Percentiles rank a stretch among this genome's conserved stretches.
Conservation (phyloP, 2,329 filamentous ascomycete species). For the Claviceps monticola region DNA sequence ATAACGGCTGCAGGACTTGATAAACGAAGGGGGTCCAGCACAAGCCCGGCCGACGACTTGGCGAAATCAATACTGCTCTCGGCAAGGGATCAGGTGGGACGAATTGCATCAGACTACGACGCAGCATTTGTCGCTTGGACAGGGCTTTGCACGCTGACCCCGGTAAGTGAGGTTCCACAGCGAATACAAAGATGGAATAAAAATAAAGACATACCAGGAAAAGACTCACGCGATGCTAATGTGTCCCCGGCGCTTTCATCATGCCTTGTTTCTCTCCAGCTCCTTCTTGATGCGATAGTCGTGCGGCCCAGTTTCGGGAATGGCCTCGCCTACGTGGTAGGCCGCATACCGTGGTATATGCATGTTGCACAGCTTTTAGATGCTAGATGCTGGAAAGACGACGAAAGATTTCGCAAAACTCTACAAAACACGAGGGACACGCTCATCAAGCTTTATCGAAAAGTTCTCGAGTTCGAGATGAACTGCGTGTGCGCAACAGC, state of each 20-base stretch:
- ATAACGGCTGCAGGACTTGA: slow-evolving; percentile 17
- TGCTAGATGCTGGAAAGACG: slow-evolving; percentile 10
- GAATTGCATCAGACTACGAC: slow-evolving; percentile 13
- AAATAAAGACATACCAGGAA: neutral
- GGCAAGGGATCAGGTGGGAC: slow-evolving; percentile 15
- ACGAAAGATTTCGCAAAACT: slow-evolving; percentile 11
- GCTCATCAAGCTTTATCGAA: slow-evolving; percentile 17
- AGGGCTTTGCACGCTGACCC: slow-evolving; percentile 23
- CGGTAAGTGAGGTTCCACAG: slow-evolving; percentile 13
- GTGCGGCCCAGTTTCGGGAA: slow-evolving; percentile 16
- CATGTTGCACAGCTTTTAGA: slow-evolving; percentile 15
- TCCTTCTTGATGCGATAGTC: slow-evolving; percentile 22
- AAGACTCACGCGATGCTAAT: neutral
- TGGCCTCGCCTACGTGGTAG: slow-evolving; percentile 18
- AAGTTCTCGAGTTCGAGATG: slow-evolving; percentile 25
- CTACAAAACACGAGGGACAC: slow-evolving; percentile 11
- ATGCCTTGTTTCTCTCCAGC: slow-evolving; percentile 9
- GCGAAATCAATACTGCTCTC: slow-evolving; percentile 16
- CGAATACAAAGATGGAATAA: neutral
- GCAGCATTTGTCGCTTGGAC: slow-evolving; percentile 21
- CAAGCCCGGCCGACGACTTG: slow-evolving; percentile 15
- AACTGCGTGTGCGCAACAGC: slow-evolving; percentile 25
- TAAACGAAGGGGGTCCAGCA: slow-evolving; percentile 15
- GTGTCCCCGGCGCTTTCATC: neutral
- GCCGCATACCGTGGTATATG: slow-evolving; percentile 23